Percentiles rank a stretch among this genome's conserved stretches.
phyloP scores from a whole-genome alignment of 163 green algal genomes.

The Chloromonas sp. region DNA sequence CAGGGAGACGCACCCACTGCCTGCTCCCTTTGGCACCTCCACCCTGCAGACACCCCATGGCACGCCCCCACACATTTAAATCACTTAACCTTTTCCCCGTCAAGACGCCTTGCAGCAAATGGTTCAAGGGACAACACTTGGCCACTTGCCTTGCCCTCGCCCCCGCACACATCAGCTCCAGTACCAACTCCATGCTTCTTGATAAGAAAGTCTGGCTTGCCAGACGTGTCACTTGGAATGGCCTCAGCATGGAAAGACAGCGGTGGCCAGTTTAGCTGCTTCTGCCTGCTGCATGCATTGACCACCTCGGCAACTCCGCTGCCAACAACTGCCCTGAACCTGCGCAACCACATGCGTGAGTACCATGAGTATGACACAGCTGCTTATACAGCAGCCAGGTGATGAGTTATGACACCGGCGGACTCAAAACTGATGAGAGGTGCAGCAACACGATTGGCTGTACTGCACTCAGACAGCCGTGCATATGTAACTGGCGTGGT shows the following conservation, averaged over 20 bases:
- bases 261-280: background rate
- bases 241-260: background rate
- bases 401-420: background rate
- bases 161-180: background rate
- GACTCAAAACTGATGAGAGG: background rate
- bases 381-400: background rate
- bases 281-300: background rate
- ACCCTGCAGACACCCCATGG: background rate
- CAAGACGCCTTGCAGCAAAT: background rate
- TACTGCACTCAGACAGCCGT: background rate
- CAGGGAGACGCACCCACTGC: background rate
- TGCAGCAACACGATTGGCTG: background rate
- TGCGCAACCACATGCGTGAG: background rate
- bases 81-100: background rate
- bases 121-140: background rate
- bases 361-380: background rate
- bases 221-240: background rate
- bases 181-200: background rate
- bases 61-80: background rate
- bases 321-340: background rate
- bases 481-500: background rate
- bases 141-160: background rate
- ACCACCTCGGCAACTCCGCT: background rate
- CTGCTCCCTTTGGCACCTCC: background rate
- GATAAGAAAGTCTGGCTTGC: background rate